phyloP scores from a whole-genome alignment of 148 eudicot genomes.

The Persicaria tinctoria region DNA sequence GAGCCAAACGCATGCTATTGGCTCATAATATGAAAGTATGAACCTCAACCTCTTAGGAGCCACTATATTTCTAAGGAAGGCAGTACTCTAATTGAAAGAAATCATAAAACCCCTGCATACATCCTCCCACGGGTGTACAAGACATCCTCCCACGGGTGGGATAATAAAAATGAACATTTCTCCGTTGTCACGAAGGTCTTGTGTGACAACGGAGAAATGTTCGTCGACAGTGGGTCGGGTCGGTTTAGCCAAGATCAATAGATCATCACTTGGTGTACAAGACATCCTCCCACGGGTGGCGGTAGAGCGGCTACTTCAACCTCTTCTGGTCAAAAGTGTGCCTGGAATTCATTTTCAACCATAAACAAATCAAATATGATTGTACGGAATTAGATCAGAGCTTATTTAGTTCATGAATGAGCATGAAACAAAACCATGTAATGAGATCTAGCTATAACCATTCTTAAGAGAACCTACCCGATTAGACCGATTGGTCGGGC shows the following conservation, averaged over 20 bases:
- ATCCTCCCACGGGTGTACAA: no score
- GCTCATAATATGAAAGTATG: no score
- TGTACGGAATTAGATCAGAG: not conserved
- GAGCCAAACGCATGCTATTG: no score
- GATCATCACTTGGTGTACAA: slow-evolving; percentile 76
- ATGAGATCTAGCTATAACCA: no score
- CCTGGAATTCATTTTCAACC: slow-evolving; percentile 34
- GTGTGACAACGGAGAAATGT: not conserved
- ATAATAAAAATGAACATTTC: no score
- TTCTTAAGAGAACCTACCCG: slow-evolving; percentile 31
- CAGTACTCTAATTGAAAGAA: no score
- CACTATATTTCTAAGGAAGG: no score
- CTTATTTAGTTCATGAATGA: no score
- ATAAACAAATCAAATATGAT: not conserved
- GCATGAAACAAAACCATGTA: no score
- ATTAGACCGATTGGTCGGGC: slow-evolving; percentile 92
- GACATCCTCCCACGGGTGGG: no score
- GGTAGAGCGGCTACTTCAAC: slow-evolving; percentile 90
- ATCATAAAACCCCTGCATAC: no score
- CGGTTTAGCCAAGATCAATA: not conserved
- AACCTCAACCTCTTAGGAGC: no score
- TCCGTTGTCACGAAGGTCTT: not conserved
- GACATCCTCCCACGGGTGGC: slow-evolving; percentile 98
- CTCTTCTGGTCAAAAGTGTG: slow-evolving; percentile 98
- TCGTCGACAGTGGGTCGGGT: not conserved